Conservation (phyloP, 768 basidiomycete species). For the Amanita subjunquillea region DNA sequence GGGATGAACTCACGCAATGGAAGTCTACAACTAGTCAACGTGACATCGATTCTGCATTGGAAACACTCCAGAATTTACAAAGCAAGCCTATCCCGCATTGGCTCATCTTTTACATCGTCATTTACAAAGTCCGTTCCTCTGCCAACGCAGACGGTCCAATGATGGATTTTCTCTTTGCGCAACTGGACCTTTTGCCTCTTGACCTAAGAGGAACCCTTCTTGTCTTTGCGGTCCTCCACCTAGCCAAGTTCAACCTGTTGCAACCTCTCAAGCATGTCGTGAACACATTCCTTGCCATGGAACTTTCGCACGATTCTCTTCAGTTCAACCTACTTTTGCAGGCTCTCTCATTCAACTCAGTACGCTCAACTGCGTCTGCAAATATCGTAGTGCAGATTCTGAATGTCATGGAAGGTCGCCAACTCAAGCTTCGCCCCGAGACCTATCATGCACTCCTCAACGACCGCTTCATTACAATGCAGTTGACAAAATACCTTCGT, state of each 20-base stretch:
- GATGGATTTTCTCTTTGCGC: conserved; percentile 30
- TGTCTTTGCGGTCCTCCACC: conserved; percentile 34
- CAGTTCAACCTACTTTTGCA: conserved; percentile 47
- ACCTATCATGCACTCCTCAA: conserved; percentile 36
- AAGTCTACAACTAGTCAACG: conserved; percentile 21
- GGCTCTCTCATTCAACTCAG: conserved; percentile 32
- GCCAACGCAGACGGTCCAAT: conserved; percentile 33
- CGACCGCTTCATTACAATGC: conserved; percentile 39
- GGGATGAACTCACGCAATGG: conserved; percentile 31
- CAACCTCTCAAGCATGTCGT: conserved; percentile 34
- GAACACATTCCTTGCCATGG: conserved; percentile 27
- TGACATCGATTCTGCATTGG: conserved; percentile 21
- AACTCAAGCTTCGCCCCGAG: conserved; percentile 25
- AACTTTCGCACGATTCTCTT: conserved; percentile 16
- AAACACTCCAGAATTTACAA: not conserved
- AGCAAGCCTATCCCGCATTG: conserved; percentile 31
- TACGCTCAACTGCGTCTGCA: conserved; percentile 27
- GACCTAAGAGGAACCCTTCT: conserved; percentile 31
- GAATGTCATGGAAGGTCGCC: conserved; percentile 34
- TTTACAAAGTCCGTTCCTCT: conserved; percentile 33
- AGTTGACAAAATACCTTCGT: conserved; percentile 38
- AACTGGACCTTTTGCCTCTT: conserved; percentile 22
- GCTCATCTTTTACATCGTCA: conserved; percentile 42
- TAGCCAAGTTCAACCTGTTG: conserved; percentile 40
- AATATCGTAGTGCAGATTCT: conserved; percentile 31